Conservation (phyloP, 164 flowering plant genomes). For the Vitis rupestris region DNA sequence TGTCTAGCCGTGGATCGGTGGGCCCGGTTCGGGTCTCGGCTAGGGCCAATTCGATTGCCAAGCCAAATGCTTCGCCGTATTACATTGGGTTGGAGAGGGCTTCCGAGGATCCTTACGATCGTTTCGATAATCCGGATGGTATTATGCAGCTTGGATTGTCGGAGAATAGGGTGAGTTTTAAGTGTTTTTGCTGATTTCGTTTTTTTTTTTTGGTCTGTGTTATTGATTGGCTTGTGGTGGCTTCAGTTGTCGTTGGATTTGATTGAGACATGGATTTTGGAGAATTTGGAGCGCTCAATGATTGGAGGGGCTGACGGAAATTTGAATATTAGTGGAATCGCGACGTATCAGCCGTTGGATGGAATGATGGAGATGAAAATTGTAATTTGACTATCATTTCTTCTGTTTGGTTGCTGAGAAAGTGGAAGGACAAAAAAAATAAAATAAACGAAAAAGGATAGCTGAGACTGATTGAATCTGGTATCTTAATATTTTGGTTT, state of each 20-base stretch:
- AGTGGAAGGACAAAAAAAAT: too few species aligned
- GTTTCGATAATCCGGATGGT: conserved; percentile 45
- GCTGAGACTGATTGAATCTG: too few species aligned
- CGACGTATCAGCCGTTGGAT: conserved; percentile 74
- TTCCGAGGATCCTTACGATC: conserved; percentile 45
- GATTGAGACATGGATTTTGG: conserved; percentile 64
- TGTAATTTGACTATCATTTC: conserved; percentile 31
- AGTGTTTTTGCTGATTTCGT: neutral
- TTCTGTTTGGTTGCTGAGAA: too few species aligned
- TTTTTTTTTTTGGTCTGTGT: neutral
- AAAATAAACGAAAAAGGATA: too few species aligned
- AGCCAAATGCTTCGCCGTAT: conserved; percentile 46
- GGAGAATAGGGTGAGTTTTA: conserved; percentile 50
- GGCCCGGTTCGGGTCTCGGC: conserved; percentile 54
- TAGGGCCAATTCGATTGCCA: conserved; percentile 50
- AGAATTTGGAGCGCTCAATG: conserved; percentile 40
- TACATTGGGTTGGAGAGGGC: conserved; percentile 53
- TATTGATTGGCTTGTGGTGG: neutral
- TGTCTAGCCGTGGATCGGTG: conserved; percentile 48
- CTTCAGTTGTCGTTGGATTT: conserved; percentile 79
- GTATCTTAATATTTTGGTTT: too few species aligned
- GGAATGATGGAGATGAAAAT: conserved; percentile 76
- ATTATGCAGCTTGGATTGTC: conserved; percentile 70
- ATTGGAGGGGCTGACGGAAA: conserved; percentile 30
- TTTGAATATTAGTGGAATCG: conserved; percentile 58